Percentiles rank a stretch among this genome's conserved stretches.
These are phyloP conservation scores for Erodium moschatum DNA, from an alignment of 441 rosid species.

Conservation along the genomic window DNA sequence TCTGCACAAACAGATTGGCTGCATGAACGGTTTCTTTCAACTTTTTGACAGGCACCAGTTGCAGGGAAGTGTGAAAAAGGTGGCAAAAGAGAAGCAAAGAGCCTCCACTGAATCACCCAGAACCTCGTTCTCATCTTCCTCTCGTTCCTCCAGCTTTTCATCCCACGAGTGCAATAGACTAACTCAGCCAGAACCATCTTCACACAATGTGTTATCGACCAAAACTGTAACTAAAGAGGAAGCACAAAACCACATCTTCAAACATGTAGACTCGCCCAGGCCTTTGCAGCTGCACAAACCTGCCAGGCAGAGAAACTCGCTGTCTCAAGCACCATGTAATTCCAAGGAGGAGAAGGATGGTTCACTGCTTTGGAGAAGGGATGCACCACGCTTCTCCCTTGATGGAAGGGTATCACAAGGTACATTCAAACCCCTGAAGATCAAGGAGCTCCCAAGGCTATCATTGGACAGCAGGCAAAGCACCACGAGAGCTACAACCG, in stretches of 20 bases:
- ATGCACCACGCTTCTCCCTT: constrained; percentile 68
- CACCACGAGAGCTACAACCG: constrained; percentile 35
- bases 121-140: constrained; percentile 63
- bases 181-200: constrained; percentile 38
- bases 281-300: constrained; percentile 45
- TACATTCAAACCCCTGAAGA: constrained; percentile 42
- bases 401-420: constrained; percentile 66
- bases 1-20: constrained; percentile 75
- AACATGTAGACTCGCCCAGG: constrained; percentile 58
- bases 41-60: constrained; percentile 59
- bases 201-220: constrained; percentile 27
- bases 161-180: constrained; percentile 48
- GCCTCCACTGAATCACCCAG: constrained; percentile 65
- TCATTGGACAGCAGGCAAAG: constrained; percentile 74
- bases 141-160: constrained; percentile 65
- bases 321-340: constrained; percentile 28
- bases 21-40: constrained; percentile 79
- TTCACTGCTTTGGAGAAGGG: constrained; percentile 27
- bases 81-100: constrained; percentile 47
- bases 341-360: constrained; percentile 31
- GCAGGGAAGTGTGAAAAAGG: constrained; percentile 56
- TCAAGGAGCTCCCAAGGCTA: constrained; percentile 77
- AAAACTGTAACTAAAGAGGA: constrained; percentile 30
- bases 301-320: constrained; percentile 31
- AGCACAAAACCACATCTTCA: constrained; percentile 34